Base-by-base conservation (phyloP, 2,329 filamentous ascomycete species). In the Plectosphaerella cucumerina region DNA sequence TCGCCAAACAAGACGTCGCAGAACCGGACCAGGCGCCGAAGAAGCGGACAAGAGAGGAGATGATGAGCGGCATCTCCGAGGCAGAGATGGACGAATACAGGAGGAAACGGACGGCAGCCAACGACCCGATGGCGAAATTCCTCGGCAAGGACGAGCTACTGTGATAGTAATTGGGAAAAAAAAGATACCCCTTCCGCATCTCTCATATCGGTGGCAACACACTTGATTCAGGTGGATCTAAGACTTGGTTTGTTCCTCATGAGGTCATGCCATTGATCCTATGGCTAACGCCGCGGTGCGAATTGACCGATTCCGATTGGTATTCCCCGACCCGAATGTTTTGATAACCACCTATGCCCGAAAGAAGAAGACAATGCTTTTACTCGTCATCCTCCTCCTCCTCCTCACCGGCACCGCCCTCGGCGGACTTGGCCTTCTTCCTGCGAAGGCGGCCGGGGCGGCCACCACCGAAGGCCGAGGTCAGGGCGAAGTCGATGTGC, bases 401-500 rank as follows among this genome's bases (percentile, higher is more conserved):
- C 62, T 84, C 93, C 53, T 77, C 89, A 56, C 81, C 89, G 63
- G 86, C 89, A 71, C 84, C 87, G 75, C 86, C 87, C 80, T 95
- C 90, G 58, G 91, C 90, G 65, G 94, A 90, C 82, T 90, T 93
- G 75, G 92, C 90, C 92, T 97, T 99, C 94, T 97, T 99, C 85
- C 94, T 95, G 78, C 90, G 87, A 71, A 97, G 93, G 85, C 94
- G 94, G 66, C 94, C 94, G 68, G 91, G 90, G 68, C 94, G 92
- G 72, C 94, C 94, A 74, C 92, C 92, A 78, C 94, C 94, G 70
- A 96, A 97, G 73, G 94, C 93, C 72, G 93, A 97, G 78, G 87
- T 95, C 62, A 99, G 86, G 59, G 94, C 84, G 76, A 99, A 97
- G 84, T 99, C 94, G 70, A 99, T 97, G 88, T 99, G 94, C 90